Evolutionary conservation across 495 filamentous ascomycete species (phyloP).

Genomic region (Aspergillus diversus): DNA sequence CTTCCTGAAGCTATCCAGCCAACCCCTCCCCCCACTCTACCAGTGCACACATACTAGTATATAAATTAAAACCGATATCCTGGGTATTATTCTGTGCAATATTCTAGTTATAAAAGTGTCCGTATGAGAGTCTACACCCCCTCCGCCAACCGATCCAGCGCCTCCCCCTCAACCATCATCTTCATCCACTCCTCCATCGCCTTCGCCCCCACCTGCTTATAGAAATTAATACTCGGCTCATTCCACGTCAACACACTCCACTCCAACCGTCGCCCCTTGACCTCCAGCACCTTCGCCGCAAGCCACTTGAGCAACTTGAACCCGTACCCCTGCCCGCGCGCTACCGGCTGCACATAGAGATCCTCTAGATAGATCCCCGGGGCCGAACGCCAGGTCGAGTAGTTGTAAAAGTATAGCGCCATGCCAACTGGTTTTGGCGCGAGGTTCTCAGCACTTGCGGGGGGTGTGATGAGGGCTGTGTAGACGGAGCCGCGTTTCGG

Average conservation of each 20-base stretch:
- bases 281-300: constrained; percentile 70
- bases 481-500: constrained; percentile 46
- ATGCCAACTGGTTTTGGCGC: constrained; percentile 53
- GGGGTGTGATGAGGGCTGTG: constrained; percentile 46
- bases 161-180: constrained; percentile 84
- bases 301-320: constrained; percentile 73
- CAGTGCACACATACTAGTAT: no score
- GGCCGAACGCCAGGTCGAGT: constrained; percentile 81
- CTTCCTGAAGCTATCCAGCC: constrained; percentile 3
- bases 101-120: no score
- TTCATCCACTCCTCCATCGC: constrained; percentile 85
- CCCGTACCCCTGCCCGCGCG: constrained; percentile 78
- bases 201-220: constrained; percentile 76
- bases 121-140: constrained; percentile 13
- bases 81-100: no score
- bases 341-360: constrained; percentile 74
- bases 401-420: constrained; percentile 73
- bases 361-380: constrained; percentile 96
- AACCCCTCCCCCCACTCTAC: neutral
- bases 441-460: constrained; percentile 32
- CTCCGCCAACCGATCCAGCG: constrained; percentile 61
- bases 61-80: no score
- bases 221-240: constrained; percentile 85
- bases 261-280: constrained; percentile 77
- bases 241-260: constrained; percentile 96